Percentiles rank a stretch among this genome's conserved stretches.
These are phyloP conservation scores for Talaromyces verruculosus DNA, from an alignment of 2,329 filamentous ascomycete species.

Conservation along the genomic window DNA sequence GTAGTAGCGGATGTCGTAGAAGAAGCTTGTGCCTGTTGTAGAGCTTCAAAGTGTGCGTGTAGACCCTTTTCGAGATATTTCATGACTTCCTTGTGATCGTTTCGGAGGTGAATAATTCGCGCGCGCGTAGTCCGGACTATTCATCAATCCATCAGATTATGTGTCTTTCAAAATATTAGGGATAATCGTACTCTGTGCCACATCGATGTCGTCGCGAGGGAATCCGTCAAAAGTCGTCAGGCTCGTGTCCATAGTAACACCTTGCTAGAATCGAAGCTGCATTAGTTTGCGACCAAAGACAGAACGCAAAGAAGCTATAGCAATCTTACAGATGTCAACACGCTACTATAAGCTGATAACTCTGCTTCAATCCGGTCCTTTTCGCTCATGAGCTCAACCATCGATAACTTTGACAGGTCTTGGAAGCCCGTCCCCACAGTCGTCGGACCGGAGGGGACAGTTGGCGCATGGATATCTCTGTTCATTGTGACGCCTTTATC, in stretches of 20 bases:
- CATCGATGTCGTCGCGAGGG: conserved; percentile 88
- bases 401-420: conserved; percentile 65
- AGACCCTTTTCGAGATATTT: conserved; percentile 75
- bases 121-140: conserved; percentile 88
- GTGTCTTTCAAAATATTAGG: not conserved
- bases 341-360: conserved; percentile 76
- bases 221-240: conserved; percentile 88
- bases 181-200: conserved; percentile 75
- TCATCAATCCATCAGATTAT: not conserved
- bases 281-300: conserved; percentile 23
- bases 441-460: conserved; percentile 74
- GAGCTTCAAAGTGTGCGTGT: conserved; percentile 83
- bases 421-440: conserved; percentile 57
- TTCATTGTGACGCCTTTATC: conserved; percentile 53
- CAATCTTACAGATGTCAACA: conserved; percentile 77
- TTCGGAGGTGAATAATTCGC: conserved; percentile 82
- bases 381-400: conserved; percentile 76
- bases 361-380: conserved; percentile 85
- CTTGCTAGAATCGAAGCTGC: conserved; percentile 63
- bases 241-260: conserved; percentile 86
- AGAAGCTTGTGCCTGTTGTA: conserved; percentile 55
- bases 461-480: conserved; percentile 63
- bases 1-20: conserved; percentile 24
- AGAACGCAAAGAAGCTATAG: not conserved
- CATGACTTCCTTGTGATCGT: conserved; percentile 94